These are phyloP conservation scores for Plasmopara halstedii DNA, from an alignment of 352 stramenopile genomes.

Conservation along the genomic window DNA sequence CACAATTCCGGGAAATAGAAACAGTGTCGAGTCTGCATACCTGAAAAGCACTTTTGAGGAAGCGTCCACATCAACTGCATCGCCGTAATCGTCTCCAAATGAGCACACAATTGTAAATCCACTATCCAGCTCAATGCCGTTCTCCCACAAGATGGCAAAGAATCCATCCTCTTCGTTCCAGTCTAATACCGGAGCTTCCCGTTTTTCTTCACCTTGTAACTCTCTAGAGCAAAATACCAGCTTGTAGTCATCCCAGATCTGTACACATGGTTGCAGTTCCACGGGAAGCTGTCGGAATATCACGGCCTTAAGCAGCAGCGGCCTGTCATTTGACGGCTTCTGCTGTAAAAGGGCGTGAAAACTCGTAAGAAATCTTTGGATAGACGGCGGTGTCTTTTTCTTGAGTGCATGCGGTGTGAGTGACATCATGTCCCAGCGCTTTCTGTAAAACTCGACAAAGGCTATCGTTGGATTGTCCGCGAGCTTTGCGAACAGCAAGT, in stretches of 20 bases:
- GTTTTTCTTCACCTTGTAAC: conserved; percentile 5
- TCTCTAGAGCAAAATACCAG: conserved; percentile 57
- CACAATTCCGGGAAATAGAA: conserved; percentile 54
- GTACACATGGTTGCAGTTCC: conserved; percentile 64
- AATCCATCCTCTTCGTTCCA: conserved; percentile 79
- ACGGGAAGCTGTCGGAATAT: conserved; percentile 66
- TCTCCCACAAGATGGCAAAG: conserved; percentile 74
- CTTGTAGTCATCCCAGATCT: conserved; percentile 79
- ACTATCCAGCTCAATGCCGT: conserved; percentile 62
- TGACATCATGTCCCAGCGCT: conserved; percentile 67
- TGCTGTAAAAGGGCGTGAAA: conserved; percentile 58
- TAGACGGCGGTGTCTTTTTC: conserved; percentile 67
- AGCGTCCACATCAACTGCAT: conserved; percentile 43
- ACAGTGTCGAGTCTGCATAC: conserved; percentile 78
- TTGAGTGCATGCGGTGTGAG: conserved; percentile 52
- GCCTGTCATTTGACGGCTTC: conserved; percentile 47
- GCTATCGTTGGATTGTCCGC: conserved; percentile 68
- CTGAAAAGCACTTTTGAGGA: conserved; percentile 67
- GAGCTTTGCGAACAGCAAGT: conserved; percentile 83
- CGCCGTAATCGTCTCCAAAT: conserved; percentile 72
- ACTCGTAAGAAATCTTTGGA: conserved; percentile 60
- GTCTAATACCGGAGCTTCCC: conserved; percentile 46
- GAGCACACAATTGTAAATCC: conserved; percentile 81
- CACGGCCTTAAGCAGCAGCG: conserved; percentile 70
- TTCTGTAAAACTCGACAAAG: conserved; percentile 88